Evolutionary conservation across 1,139 yeast genomes (phyloP), one percentile per base, ranked within the genome.

Genomic region (Eremothecium coryli): DNA sequence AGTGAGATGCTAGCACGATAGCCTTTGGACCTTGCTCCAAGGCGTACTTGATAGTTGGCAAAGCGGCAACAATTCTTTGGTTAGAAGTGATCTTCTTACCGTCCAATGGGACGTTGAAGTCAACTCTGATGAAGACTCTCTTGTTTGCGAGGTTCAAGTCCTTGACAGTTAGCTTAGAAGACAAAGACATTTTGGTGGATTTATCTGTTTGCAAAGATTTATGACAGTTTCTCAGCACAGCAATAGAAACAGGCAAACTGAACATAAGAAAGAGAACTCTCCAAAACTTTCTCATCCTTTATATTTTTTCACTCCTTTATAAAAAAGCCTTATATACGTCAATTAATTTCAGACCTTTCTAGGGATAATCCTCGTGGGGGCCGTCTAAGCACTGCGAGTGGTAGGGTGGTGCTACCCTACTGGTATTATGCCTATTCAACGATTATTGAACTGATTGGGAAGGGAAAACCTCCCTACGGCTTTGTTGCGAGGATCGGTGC

Each of bases 21-120:
- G 78, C 84, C 72, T 82, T 82, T 60, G 97, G 95, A 57, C 81
- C 76, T 50, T 86, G 77, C 57, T 82, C 88, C 61, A 81, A 68
- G 39, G 90, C 96, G 61, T 86, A 86, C 68, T 88, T 68, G 70
- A 88, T 88, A 49, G 97, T 86, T 62, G 97, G 97, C 55, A 88
- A 70, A 48, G 97, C 97, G 61, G 96, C 97, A 52, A 85, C 96
- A 61, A 88, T 90, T 69, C 97, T 80, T 71, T 88, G 96, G 70
- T 88, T 88, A 78, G 90, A 88, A 71, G 97, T 90, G 73, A 88
- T 90, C 61, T 79, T 85, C 57, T 73, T 76, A 49, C 95, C 97
- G 60, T 88, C 95, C 54, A 88, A 76, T 58, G 97, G 97, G 49
- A 90, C 97, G 68, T 90, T 88, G 77, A 88, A 88, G 68, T 88